Conservation (phyloP, 345 rosid genomes). For the Linum usitatissimum region DNA sequence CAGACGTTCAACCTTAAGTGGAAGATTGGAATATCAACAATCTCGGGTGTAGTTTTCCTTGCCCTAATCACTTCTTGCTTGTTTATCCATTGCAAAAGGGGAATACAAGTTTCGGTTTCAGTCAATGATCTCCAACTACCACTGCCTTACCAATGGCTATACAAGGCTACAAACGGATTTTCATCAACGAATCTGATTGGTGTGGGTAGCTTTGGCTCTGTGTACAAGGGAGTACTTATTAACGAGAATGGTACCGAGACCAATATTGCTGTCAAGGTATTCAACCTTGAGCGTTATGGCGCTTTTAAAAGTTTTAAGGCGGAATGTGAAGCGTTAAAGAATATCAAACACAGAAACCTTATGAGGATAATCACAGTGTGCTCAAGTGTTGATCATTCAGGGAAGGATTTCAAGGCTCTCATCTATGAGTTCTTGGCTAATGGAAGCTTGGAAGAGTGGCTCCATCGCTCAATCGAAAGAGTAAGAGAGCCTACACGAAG, state of each 20-base stretch:
- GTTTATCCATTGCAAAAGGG: not conserved
- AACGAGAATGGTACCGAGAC: not conserved
- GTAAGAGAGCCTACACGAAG: not conserved
- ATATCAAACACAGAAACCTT: constrained; percentile 13
- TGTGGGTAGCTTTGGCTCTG: too few species aligned
- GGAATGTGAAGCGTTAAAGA: constrained; percentile 12
- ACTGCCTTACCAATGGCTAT: constrained; percentile 6
- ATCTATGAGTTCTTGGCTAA: constrained; percentile 12
- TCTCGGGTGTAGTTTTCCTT: too few species aligned
- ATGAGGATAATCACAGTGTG: constrained; percentile 7
- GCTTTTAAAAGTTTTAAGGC: constrained; percentile 17
- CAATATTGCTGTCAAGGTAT: constrained; percentile 9
- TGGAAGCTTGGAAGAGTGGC: constrained; percentile 3
- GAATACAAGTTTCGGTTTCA: not conserved
- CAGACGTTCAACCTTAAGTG: not conserved
- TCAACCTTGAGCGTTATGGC: constrained; percentile 13
- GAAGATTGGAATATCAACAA: not conserved
- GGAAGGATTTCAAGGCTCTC: constrained; percentile 13
- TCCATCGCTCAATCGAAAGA: not conserved
- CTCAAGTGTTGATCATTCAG: constrained; percentile 10
- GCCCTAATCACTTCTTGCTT: too few species aligned
- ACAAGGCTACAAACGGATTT: too few species aligned
- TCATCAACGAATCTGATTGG: too few species aligned
- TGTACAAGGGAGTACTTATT: constrained; percentile 1
- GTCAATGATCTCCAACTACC: not conserved